Percentiles rank a stretch among this genome's conserved stretches.
phyloP scores from a whole-genome alignment of 139 green algal species.

The Coelastrella sp. region DNA sequence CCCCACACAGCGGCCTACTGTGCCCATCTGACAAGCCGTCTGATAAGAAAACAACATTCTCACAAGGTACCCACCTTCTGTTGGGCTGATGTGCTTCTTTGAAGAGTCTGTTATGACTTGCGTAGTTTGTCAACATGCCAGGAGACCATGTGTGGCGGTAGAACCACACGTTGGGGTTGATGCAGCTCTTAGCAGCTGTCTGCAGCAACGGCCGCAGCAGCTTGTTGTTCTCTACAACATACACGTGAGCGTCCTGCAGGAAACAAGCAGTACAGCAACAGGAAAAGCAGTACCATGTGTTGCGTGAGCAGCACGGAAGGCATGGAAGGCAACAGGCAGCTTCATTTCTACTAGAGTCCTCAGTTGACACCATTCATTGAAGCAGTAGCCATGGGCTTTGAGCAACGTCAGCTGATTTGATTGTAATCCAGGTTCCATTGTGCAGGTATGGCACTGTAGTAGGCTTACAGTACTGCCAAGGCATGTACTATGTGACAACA shows the following conservation, averaged over 20 bases:
- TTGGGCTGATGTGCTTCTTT: conserved; percentile 33
- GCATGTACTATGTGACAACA: too few relatives aligned
- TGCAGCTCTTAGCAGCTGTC: conserved; percentile 54
- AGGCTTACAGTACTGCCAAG: too few relatives aligned
- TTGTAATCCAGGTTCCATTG: too few relatives aligned
- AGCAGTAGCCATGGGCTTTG: too few relatives aligned
- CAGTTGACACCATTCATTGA: too few relatives aligned
- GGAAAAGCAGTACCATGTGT: too few relatives aligned
- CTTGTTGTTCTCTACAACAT: conserved; percentile 62
- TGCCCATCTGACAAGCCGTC: neutral
- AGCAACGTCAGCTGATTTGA: too few relatives aligned
- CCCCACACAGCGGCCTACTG: neutral
- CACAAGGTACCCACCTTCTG: neutral
- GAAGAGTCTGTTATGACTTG: conserved; percentile 35
- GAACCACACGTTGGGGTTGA: conserved; percentile 70
- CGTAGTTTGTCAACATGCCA: conserved; percentile 38
- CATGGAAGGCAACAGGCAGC: neutral
- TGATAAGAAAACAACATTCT: neutral
- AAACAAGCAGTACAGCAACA: neutral
- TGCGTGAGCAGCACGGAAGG: neutral
- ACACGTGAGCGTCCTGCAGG: conserved; percentile 55
- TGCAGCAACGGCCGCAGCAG: conserved; percentile 56
- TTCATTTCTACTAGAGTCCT: too few relatives aligned
- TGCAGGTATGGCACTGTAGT: too few relatives aligned
- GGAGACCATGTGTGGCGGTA: conserved; percentile 33